Evolutionary conservation across 345 rosid species (phyloP).

Genomic region (Iberis pinnata): DNA sequence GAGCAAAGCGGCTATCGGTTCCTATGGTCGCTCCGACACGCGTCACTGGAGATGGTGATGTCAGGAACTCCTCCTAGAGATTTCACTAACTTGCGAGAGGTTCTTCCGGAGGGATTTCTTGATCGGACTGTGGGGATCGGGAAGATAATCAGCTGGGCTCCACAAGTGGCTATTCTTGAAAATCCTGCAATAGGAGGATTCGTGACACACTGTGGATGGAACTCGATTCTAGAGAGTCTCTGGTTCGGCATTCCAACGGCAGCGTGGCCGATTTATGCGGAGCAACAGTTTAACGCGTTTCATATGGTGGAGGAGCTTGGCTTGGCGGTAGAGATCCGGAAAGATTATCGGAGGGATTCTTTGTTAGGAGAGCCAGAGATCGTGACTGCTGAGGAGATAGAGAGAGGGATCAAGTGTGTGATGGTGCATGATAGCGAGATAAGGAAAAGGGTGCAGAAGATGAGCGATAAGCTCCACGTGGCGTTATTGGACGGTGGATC

Average conservation of each 20-base stretch:
- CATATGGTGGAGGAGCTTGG: slow-evolving; percentile 38
- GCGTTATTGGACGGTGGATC: slow-evolving; percentile 39
- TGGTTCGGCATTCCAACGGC: slow-evolving; percentile 50
- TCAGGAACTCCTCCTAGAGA: slow-evolving; percentile 18
- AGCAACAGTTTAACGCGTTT: slow-evolving; percentile 57
- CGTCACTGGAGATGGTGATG: background rate
- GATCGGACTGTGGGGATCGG: slow-evolving; percentile 34
- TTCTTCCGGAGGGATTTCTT: slow-evolving; percentile 41
- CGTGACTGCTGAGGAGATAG: slow-evolving; percentile 33
- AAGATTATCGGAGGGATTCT: slow-evolving; percentile 26
- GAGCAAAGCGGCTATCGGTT: slow-evolving; percentile 40
- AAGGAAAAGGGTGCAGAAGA: slow-evolving; percentile 28
- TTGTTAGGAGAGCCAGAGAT: background rate
- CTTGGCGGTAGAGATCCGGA: slow-evolving; percentile 35
- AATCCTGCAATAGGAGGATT: slow-evolving; percentile 42
- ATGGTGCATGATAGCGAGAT: slow-evolving; percentile 32
- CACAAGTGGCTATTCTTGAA: slow-evolving; percentile 35
- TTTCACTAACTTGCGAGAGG: slow-evolving; percentile 18
- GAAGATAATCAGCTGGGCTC: slow-evolving; percentile 48
- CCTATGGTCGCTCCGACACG: slow-evolving; percentile 49
- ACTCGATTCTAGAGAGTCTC: slow-evolving; percentile 51
- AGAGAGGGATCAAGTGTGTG: slow-evolving; percentile 31
- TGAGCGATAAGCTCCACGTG: slow-evolving; percentile 27
- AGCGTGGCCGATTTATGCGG: slow-evolving; percentile 42
- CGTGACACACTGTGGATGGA: slow-evolving; percentile 67